Conservation (phyloP, 805 yeast species). For the Schizosaccharomyces cryophilus region DNA sequence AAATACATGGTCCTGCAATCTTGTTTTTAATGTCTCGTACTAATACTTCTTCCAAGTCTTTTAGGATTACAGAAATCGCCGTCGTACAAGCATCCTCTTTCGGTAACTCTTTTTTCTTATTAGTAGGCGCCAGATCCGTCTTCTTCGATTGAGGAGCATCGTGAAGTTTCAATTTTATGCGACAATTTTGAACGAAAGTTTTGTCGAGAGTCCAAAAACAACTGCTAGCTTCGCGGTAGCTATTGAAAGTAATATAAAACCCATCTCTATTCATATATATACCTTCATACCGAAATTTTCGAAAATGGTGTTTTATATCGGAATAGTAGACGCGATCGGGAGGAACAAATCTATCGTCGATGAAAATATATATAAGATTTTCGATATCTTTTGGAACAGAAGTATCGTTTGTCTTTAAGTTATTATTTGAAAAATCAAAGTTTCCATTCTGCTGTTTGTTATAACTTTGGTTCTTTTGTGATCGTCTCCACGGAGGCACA, state of each 20-base stretch:
- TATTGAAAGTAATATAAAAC: constrained; percentile 45
- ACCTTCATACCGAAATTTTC: not conserved
- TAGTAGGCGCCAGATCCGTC: no score
- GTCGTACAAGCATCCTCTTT: constrained; percentile 25
- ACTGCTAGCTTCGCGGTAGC: constrained; percentile 28
- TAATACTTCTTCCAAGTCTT: constrained; percentile 38
- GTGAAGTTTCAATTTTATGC: constrained; percentile 31
- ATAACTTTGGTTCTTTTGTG: no score
- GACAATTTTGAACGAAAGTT: constrained; percentile 16
- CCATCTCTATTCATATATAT: constrained; percentile 23
- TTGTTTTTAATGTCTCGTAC: constrained; percentile 52
- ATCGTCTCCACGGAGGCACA: no score
- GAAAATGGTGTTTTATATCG: constrained; percentile 1
- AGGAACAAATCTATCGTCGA: constrained; percentile 11
- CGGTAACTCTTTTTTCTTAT: not conserved
- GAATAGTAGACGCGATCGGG: constrained; percentile 3
- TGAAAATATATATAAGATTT: constrained; percentile 11
- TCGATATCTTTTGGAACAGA: constrained; percentile 6
- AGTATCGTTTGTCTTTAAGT: not conserved
- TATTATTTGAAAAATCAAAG: no score
- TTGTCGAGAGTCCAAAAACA: constrained; percentile 44
- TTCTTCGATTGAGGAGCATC: constrained; percentile 4
- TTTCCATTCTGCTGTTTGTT: no score
- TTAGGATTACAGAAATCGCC: constrained; percentile 31
- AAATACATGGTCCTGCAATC: constrained; percentile 40